Evolutionary conservation across 1,284 basidiomycete species (phyloP).

Genomic region (Trichosporon faecale): DNA sequence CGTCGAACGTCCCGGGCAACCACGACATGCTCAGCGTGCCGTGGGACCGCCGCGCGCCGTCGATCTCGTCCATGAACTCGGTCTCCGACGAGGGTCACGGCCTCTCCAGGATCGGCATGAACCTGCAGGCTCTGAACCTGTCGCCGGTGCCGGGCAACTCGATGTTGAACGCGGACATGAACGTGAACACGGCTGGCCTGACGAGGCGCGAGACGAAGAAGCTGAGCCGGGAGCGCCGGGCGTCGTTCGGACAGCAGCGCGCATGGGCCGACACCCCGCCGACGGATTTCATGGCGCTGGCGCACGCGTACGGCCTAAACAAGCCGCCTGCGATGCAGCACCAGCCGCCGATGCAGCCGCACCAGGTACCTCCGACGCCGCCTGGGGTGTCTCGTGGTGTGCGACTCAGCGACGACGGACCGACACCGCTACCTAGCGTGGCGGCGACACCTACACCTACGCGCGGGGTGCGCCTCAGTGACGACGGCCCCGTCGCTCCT

Average conservation of each 20-base stretch:
- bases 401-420: constrained; percentile 2
- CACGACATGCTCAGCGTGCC: background rate
- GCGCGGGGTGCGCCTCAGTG: background rate
- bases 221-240: constrained; percentile 2
- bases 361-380: background rate
- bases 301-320: background rate
- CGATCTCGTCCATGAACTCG: background rate
- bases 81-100: background rate
- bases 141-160: constrained; percentile 3
- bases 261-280: background rate
- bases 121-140: constrained; percentile 5
- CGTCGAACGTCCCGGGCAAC: background rate
- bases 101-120: constrained; percentile 2
- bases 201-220: constrained; percentile 7
- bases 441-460: background rate
- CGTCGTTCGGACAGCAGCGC: background rate
- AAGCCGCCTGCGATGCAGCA: background rate
- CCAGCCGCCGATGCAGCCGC: constrained; percentile 3
- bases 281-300: background rate
- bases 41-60: background rate
- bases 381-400: background rate
- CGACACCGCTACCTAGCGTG: background rate
- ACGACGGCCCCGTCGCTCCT: background rate
- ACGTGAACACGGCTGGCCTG: constrained; percentile 5
- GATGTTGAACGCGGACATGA: constrained; percentile 6